Conservation (phyloP, 352 stramenopile species). For the Phytopythium aichiense region DNA sequence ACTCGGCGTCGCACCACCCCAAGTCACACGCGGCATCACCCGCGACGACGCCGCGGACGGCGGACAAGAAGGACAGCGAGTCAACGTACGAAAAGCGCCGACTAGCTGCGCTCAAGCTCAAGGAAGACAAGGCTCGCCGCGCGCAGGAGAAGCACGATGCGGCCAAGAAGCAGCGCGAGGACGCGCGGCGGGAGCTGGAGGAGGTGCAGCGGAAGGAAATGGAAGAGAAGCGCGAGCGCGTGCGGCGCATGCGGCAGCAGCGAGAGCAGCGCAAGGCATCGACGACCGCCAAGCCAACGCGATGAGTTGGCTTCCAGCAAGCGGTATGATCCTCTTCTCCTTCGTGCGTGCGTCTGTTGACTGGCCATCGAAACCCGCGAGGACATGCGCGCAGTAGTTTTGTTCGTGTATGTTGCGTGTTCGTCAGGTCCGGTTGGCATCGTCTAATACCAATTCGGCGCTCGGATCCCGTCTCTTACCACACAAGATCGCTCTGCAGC, state of each 20-base stretch:
- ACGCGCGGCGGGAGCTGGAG: conserved; percentile 56
- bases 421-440: not conserved
- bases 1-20: not conserved
- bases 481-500: conserved; percentile 7
- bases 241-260: conserved; percentile 54
- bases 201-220: conserved; percentile 62
- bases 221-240: conserved; percentile 63
- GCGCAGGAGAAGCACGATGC: conserved; percentile 56
- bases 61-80: conserved; percentile 5
- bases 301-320: not conserved
- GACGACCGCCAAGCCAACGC: conserved; percentile 14
- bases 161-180: conserved; percentile 62
- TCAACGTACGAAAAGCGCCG: conserved; percentile 54
- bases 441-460: conserved; percentile 1
- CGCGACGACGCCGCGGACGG: not conserved
- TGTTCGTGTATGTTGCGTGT: conserved; percentile 2
- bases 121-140: conserved; percentile 64
- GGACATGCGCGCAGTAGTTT: not conserved
- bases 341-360: not conserved
- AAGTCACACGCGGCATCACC: conserved; percentile 1
- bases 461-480: not conserved
- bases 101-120: conserved; percentile 59
- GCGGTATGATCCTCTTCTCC: not conserved
- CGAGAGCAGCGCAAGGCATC: conserved; percentile 21
- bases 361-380: not conserved